A percentile compares a stretch with the other conserved stretches of the same genome.
Evolutionary conservation across 2,329 filamentous ascomycete genomes (phyloP).

Genomic region (Escovopsis weberi): DNA sequence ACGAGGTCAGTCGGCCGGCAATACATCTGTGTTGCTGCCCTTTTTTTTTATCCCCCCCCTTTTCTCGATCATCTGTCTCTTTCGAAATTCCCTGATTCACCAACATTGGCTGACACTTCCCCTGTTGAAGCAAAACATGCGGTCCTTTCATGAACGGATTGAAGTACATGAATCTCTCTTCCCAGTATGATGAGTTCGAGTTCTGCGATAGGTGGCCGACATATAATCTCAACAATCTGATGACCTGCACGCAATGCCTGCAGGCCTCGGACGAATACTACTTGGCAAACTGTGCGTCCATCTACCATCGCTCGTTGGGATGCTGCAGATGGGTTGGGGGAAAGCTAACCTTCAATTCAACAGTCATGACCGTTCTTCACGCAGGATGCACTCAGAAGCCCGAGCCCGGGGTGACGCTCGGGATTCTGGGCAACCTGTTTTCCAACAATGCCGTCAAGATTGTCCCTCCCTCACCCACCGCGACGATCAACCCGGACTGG

Average conservation of each 20-base stretch:
- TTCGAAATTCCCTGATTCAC: no score
- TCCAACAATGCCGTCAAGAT: constrained; percentile 32
- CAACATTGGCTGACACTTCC: no score
- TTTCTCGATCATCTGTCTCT: no score
- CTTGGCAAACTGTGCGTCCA: constrained; percentile 35
- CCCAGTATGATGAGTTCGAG: constrained; percentile 30
- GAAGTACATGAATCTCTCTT: constrained; percentile 33
- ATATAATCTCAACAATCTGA: constrained; percentile 20
- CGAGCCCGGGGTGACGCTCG: constrained; percentile 29
- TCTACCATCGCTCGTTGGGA: no score
- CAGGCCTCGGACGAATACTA: constrained; percentile 21
- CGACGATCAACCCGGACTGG: constrained; percentile 25
- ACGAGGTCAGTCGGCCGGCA: constrained; percentile 29
- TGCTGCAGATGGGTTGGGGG: no score
- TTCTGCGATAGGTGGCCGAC: constrained; percentile 39
- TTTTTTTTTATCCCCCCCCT: not conserved
- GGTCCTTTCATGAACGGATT: constrained; percentile 31
- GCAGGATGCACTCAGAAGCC: constrained; percentile 43
- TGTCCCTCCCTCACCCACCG: constrained; percentile 30
- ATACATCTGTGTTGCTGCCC: not conserved
- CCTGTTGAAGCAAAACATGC: constrained; percentile 33
- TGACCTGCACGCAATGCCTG: constrained; percentile 34
- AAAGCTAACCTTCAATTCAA: constrained; percentile 9
- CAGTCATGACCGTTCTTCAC: constrained; percentile 35
- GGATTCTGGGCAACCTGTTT: constrained; percentile 38